Evolutionary conservation across 2,329 filamentous ascomycete genomes (phyloP), one percentile per base, ranked within the genome.

Genomic region (Plectosphaerella plurivora): DNA sequence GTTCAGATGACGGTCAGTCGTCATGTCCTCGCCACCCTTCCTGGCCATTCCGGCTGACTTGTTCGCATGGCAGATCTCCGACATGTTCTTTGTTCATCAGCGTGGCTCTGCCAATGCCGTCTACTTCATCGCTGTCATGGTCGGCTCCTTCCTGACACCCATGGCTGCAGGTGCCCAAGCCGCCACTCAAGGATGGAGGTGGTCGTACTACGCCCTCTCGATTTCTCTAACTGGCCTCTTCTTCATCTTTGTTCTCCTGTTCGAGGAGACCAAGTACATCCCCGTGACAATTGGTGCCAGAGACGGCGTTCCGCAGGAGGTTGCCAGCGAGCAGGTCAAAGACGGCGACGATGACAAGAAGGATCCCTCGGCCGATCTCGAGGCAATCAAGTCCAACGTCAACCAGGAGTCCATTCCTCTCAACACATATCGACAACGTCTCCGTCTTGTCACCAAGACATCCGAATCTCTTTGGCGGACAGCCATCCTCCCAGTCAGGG

Each of bases 51-150:
- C 35, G n/a, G 18, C 46, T 20, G 11, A 16, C 51, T 37, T 46
- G 51, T 11, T 15, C 28, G 5, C 12, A 12, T 3, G 2, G 15
- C 24, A 56, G 55, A 61, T 66, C 24, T 58, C 61, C 7, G 67
- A 70, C 54, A 42, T 69, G 2, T 67, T 66, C 54, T 66, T 65
- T 44, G 57, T 66, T 1, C 64, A 67, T 37, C 58, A 67, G 25
- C 53, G 61, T 16, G 67, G 61, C 5, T 57, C 62, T 3, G 66
- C 65, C 4, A 69, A 65, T 14, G 65, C 60, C 2, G 7, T 65
- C 9, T 69, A 69, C 46, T 65, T 69, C 37, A 61, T 61, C 10
- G 59, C 59, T 12, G 57, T 60, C 24, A 66, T 65, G 58, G 59
- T 60, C 15, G 66, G 63, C 5, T 60, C 59, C 11, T 68, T 66